Percentiles rank a stretch among this genome's conserved stretches.
These are phyloP conservation scores for Zygoascus sp. DNA, from an alignment of 1,139 yeast genomes.

Conservation along the genomic window DNA sequence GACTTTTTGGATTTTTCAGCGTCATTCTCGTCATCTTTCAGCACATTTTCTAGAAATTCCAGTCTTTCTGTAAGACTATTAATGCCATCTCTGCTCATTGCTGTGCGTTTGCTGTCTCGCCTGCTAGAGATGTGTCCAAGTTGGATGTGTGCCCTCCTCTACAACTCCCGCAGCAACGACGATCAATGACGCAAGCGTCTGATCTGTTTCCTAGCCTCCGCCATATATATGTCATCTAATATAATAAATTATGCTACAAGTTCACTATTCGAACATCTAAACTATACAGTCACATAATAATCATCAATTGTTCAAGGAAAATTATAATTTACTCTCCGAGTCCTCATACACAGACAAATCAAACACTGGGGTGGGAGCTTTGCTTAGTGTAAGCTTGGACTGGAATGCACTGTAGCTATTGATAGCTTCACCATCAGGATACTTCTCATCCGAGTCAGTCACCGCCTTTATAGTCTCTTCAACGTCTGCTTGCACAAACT, in stretches of 20 bases:
- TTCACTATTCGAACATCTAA: too few species aligned
- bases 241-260: too few species aligned
- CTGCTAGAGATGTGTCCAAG: neutral
- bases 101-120: neutral
- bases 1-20: slow-evolving; percentile 5
- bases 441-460: slow-evolving; percentile 11
- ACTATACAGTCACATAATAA: neutral
- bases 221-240: too few species aligned
- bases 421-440: slow-evolving; percentile 25
- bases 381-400: slow-evolving; percentile 28
- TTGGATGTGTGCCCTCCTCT: too few species aligned
- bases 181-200: too few species aligned
- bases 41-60: slow-evolving; percentile 17
- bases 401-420: slow-evolving; percentile 31
- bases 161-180: too few species aligned
- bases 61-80: slow-evolving; percentile 15
- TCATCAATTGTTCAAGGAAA: neutral
- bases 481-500: slow-evolving; percentile 17
- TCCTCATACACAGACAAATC: slow-evolving; percentile 28
- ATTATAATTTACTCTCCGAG: slow-evolving; percentile 11
- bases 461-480: slow-evolving; percentile 10
- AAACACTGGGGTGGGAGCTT: slow-evolving; percentile 34
- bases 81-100: neutral
- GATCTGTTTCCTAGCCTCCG: too few species aligned
- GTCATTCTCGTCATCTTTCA: slow-evolving; percentile 9